Evolutionary conservation across 805 yeast genomes (phyloP).

Genomic region (Schwanniomyces pseudopolymorphus): DNA sequence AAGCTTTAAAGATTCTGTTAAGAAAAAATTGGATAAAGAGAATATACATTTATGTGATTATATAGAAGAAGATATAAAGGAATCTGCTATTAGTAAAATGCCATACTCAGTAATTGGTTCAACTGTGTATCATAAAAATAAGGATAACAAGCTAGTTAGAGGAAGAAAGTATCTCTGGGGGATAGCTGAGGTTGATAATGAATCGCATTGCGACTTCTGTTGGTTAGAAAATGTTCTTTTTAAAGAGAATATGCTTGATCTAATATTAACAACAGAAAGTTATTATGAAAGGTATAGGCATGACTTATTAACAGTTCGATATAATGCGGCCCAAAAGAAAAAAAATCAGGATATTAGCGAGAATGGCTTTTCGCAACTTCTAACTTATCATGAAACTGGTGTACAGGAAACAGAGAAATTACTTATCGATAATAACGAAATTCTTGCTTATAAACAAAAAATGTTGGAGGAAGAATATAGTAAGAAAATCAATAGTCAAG

Average conservation of each 20-base stretch:
- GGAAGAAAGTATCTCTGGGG: conserved; percentile 90
- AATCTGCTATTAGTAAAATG: conserved; percentile 38
- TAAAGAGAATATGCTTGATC: conserved; percentile 72
- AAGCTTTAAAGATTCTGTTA: conserved; percentile 24
- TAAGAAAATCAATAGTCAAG: conserved; percentile 48
- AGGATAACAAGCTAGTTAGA: conserved; percentile 47
- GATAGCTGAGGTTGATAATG: conserved; percentile 76
- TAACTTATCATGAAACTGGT: conserved; percentile 36
- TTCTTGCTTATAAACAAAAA: conserved; percentile 44
- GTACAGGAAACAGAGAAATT: conserved; percentile 37
- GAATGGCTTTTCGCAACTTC: conserved; percentile 35
- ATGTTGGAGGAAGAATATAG: conserved; percentile 44
- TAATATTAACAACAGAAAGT: conserved; percentile 73
- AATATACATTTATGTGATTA: conserved; percentile 32
- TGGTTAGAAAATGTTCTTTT: conserved; percentile 64
- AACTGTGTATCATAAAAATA: conserved; percentile 31
- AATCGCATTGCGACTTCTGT: conserved; percentile 72
- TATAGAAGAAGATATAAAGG: conserved; percentile 27
- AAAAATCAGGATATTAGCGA: conserved; percentile 14
- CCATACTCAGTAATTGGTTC: conserved; percentile 80
- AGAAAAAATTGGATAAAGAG: conserved; percentile 18
- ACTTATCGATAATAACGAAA: conserved; percentile 45
- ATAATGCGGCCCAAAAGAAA: conserved; percentile 18
- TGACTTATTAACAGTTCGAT: conserved; percentile 53
- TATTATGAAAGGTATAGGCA: conserved; percentile 71